These are phyloP conservation scores for Podospora pseudopauciseta DNA, from an alignment of 495 filamentous ascomycete genomes.

Conservation along the genomic window DNA sequence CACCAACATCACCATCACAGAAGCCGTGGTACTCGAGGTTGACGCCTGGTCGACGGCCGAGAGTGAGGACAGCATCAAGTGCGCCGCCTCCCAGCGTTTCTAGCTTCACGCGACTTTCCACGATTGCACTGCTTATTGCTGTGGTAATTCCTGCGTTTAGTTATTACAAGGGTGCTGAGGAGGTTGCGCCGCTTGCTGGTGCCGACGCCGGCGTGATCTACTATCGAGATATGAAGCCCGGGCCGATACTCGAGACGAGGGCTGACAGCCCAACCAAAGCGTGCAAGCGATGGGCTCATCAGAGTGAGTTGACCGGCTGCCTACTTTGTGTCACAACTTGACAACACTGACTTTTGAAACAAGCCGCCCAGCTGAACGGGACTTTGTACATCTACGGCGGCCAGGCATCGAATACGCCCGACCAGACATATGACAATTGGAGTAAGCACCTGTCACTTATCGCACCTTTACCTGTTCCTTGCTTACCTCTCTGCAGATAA, in stretches of 20 bases:
- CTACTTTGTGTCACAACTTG: not conserved
- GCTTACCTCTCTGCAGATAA: slow-evolving; percentile 51
- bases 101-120: slow-evolving; percentile 41
- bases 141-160: slow-evolving; percentile 48
- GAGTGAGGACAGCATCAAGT: slow-evolving; percentile 39
- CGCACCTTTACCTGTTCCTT: not conserved
- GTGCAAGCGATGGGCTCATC: slow-evolving; percentile 66
- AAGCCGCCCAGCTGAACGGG: slow-evolving; percentile 60
- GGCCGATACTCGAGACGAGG: slow-evolving; percentile 35
- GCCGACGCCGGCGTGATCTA: slow-evolving; percentile 47
- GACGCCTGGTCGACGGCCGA: slow-evolving; percentile 36
- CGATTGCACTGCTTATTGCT: slow-evolving; percentile 52
- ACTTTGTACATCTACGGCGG: slow-evolving; percentile 76
- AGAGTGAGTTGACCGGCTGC: slow-evolving; percentile 42
- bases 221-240: slow-evolving; percentile 20
- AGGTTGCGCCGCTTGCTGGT: slow-evolving; percentile 37
- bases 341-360: slow-evolving; percentile 13
- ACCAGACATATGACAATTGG: slow-evolving; percentile 60
- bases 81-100: slow-evolving; percentile 39
- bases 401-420: slow-evolving; percentile 47
- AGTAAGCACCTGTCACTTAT: slow-evolving; percentile 44
- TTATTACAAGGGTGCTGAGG: slow-evolving; percentile 36
- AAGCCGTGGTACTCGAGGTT: slow-evolving; percentile 40
- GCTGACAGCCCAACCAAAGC: slow-evolving; percentile 50
- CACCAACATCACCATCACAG: slow-evolving; percentile 20